Base-by-base conservation (phyloP, 345 rosid species). In the Limnanthes douglasii region DNA sequence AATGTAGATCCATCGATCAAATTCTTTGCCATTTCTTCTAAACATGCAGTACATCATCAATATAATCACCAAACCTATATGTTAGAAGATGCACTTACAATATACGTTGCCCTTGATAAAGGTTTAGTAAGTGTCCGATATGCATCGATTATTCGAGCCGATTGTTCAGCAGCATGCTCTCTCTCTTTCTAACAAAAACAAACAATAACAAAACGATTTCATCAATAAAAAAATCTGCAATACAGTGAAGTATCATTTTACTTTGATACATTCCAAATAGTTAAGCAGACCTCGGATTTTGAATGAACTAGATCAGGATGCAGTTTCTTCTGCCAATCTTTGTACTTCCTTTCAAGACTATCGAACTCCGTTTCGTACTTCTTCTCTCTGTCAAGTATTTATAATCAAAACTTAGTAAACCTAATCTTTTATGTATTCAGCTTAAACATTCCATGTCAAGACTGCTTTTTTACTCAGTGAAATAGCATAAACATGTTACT, bases 231-330 rank as follows among this genome's bases (percentile, higher is more conserved):
- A 10, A 16, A 24, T 3, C n/a, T n/a, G n/a, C n/a, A n/a, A n/a
- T n/a, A n/a, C n/a, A n/a, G n/a, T n/a, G n/a, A n/a, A n/a, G n/a
- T n/a, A n/a, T n/a, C n/a, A n/a, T n/a, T n/a, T n/a, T n/a, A n/a
- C n/a, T n/a, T n/a, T n/a, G n/a, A n/a, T n/a, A n/a, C n/a, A n/a
- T n/a, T n/a, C n/a, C n/a, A n/a, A n/a, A n/a, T n/a, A n/a, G 17
- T 10, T 18, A 11, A 32, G 31, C 40, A 53, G 11, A 90, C 98
- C 95, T 84, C 45, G 2, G 98, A 80, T 51, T 90, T 90, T 4
- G 78, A 65, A 59, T 90, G 95, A 45, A 90, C 98, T 42, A 90
- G 62, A 66, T 90, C 98, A 41, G 98, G 98, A 65, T 90, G 95
- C 34, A 90, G 29, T 57, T 77, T 79, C 64, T 84, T 90, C 68